Evolutionary conservation across 129 eudicot genomes (phyloP), one percentile per base, ranked within the genome.

Genomic region (Flaveria robusta): DNA sequence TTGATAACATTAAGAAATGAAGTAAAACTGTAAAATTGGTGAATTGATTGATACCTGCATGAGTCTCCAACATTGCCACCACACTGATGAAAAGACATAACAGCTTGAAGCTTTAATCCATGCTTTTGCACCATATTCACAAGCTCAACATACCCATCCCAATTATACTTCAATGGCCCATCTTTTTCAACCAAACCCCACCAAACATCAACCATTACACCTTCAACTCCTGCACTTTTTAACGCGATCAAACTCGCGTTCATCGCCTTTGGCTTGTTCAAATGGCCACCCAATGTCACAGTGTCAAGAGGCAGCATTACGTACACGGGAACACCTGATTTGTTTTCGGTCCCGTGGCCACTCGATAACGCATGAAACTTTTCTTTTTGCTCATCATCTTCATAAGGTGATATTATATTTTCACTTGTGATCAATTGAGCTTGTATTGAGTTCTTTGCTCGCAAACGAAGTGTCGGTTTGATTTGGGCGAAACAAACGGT

Each of bases 51-150:
- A 5, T 88, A 94, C 98, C 93, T 91, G 98, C 98, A 94, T 49
- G 97, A 91, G 70, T 94, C 98, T 56, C 97, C 97, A 50, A 94
- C 98, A 78, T 94, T 94, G 81, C 97, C 98, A 60, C 98, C 98
- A 81, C 98, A 94, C 72, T 87, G 98, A 76, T 94, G 98, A 81
- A 94, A 91, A 71, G 98, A 94, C 98, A 94, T 94, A 54, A 91
- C 98, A 69, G 84, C 97, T 87, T 94, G 98, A 22, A 94, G 90
- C 87, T 94, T 94, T 80, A 94, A 84, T 22, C 98, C 98, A 79
- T 87, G 82, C 22, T 66, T 87, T 77, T 91, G 89, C n/a, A 94
- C 97, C 96, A 94, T 88, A 7, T 91, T 82, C 67, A 94, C 86
- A 59, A 94, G 96, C 85, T 94, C 96, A 43, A 77, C 91, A 86